These are phyloP conservation scores for Fomitopsis betulina DNA, from an alignment of 1,284 basidiomycete species.

Conservation along the genomic window DNA sequence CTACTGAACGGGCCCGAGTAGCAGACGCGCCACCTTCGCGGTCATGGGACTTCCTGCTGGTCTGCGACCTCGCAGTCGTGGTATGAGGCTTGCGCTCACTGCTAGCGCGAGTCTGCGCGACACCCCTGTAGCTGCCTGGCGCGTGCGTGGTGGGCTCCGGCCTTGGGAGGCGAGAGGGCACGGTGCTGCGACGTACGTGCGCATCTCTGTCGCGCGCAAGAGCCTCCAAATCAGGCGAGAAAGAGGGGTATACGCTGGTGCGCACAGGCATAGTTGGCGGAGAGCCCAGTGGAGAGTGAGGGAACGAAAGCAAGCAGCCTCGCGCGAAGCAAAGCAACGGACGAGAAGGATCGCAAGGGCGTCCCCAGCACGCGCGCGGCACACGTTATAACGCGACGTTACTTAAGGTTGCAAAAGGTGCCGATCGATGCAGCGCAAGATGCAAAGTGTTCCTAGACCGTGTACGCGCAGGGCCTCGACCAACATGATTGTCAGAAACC, in stretches of 20 bases:
- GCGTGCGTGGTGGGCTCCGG: neutral
- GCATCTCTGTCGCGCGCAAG: neutral
- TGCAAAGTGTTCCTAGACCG: neutral
- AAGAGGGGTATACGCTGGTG: constrained; percentile 6
- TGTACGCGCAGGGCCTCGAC: neutral
- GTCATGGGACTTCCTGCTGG: neutral
- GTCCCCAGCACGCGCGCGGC: neutral
- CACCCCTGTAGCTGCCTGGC: neutral
- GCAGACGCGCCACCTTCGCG: neutral
- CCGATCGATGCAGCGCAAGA: neutral
- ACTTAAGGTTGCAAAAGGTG: neutral
- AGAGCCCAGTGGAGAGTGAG: neutral
- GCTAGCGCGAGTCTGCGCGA: neutral
- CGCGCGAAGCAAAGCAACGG: neutral
- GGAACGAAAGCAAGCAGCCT: neutral
- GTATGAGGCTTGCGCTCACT: neutral
- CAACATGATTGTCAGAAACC: neutral
- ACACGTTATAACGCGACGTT: constrained; percentile 1
- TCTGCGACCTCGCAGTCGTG: neutral
- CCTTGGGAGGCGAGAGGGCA: neutral
- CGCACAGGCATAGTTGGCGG: neutral
- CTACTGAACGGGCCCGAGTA: neutral
- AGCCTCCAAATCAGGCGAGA: neutral
- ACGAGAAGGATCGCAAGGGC: neutral
- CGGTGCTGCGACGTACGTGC: neutral